Conservation (phyloP, 2,329 filamentous ascomycete genomes). For the Lasiodiplodia theobromae region DNA sequence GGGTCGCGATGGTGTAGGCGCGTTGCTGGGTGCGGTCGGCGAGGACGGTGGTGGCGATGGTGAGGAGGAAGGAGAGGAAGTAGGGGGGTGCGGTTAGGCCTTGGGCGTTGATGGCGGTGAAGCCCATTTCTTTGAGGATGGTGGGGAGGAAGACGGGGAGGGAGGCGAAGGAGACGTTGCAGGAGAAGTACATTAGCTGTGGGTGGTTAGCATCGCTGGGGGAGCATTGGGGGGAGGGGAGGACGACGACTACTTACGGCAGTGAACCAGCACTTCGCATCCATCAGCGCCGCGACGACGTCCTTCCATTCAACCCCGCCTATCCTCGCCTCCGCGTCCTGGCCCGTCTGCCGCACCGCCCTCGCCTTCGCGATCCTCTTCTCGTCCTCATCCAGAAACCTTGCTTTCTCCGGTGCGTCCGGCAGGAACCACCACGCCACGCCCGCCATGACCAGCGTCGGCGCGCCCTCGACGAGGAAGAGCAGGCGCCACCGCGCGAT, state of each 20-base stretch:
- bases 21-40: constrained; percentile 72
- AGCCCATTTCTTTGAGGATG: constrained; percentile 64
- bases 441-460: constrained; percentile 51
- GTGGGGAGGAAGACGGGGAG: constrained; percentile 54
- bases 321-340: constrained; percentile 35
- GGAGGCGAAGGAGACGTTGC: constrained; percentile 61
- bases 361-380: constrained; percentile 42
- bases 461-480: constrained; percentile 57
- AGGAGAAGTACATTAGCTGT: constrained; percentile 46
- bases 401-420: constrained; percentile 52
- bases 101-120: constrained; percentile 70
- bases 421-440: constrained; percentile 54
- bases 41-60: constrained; percentile 66
- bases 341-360: constrained; percentile 42
- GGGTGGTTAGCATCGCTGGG: neutral
- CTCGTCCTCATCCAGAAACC: constrained; percentile 53
- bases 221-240: no score
- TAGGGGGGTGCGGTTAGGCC: constrained; percentile 76
- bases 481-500: constrained; percentile 69
- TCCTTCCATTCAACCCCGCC: constrained; percentile 42
- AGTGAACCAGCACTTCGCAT: constrained; percentile 45
- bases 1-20: constrained; percentile 63
- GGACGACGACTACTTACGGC: constrained; percentile 35
- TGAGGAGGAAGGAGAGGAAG: constrained; percentile 70
- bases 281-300: constrained; percentile 39